A percentile compares a stretch with the other conserved stretches of the same genome.
Conservation (phyloP, 2,329 filamentous ascomycete species). For the Fusarium sp. region DNA sequence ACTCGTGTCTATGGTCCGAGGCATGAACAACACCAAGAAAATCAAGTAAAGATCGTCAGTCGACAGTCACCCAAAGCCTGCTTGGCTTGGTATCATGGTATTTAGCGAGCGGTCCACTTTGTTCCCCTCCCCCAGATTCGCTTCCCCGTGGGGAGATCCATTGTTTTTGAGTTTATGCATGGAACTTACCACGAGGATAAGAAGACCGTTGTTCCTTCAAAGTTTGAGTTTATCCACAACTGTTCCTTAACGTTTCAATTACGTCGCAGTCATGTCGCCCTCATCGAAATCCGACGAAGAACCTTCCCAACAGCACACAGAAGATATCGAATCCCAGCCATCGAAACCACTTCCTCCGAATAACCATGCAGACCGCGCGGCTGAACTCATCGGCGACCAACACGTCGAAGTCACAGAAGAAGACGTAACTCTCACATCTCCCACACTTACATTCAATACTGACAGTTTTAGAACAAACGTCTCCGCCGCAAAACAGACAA, state of each 20-base stretch:
- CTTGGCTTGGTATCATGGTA: background rate
- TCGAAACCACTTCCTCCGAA: background rate
- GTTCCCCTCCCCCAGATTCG: conserved; percentile 7
- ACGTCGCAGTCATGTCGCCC: background rate
- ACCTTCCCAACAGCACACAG: conserved; percentile 10
- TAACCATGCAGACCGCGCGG: conserved; percentile 12
- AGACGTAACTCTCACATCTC: conserved; percentile 4
- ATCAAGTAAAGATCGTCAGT: background rate
- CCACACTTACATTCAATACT: too few relatives aligned
- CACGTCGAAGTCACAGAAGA: conserved; percentile 34
- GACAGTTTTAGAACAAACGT: conserved; percentile 45
- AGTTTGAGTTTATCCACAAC: background rate
- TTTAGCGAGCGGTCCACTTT: background rate
- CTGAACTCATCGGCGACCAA: conserved; percentile 29
- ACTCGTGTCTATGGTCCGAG: background rate
- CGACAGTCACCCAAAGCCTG: background rate
- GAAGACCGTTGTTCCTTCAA: background rate
- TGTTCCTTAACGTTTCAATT: too few relatives aligned
- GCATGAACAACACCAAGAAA: background rate
- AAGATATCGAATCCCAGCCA: conserved; percentile 16
- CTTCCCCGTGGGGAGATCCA: conserved; percentile 3
- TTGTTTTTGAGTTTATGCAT: background rate
- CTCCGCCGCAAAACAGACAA: conserved; percentile 72
- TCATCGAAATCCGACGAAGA: conserved; percentile 9
- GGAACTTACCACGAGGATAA: background rate